Conservation (phyloP, 768 basidiomycete genomes). For the Pulveroboletus sp. region DNA sequence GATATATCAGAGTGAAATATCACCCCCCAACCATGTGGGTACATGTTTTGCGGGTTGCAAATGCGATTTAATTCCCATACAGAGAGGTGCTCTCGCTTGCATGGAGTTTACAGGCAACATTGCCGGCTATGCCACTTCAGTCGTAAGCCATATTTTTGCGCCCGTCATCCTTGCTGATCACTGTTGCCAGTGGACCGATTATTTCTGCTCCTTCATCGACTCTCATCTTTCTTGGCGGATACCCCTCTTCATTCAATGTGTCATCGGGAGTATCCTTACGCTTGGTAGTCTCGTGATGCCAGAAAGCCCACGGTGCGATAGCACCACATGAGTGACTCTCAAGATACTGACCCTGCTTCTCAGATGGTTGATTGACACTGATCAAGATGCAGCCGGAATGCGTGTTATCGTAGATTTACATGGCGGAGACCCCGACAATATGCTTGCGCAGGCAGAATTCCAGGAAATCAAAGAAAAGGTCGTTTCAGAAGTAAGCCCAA, state of each 20-base stretch:
- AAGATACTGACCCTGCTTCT: conserved; percentile 5
- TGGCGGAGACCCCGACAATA: conserved; percentile 71
- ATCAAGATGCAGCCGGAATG: conserved; percentile 80
- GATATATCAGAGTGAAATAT: conserved; percentile 94
- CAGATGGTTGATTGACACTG: conserved; percentile 89
- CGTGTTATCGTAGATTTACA: conserved; percentile 85
- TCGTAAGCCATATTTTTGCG: conserved; percentile 50
- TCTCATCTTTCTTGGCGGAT: conserved; percentile 90
- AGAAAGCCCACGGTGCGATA: conserved; percentile 76
- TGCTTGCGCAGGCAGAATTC: conserved; percentile 77
- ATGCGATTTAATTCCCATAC: conserved; percentile 4
- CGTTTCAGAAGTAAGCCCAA: conserved; percentile 54
- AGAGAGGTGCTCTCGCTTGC: conserved; percentile 90
- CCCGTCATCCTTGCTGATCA: background rate
- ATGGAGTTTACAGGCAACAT: conserved; percentile 97
- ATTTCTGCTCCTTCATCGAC: conserved; percentile 86
- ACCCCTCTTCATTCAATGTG: conserved; percentile 83
- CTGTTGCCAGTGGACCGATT: conserved; percentile 78
- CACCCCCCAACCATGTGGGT: conserved; percentile 83
- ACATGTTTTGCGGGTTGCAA: background rate
- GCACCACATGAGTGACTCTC: background rate
- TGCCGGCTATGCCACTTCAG: conserved; percentile 84
- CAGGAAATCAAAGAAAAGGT: conserved; percentile 85
- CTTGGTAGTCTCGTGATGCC: conserved; percentile 81
- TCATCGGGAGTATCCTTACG: conserved; percentile 81